These are phyloP conservation scores for Malus orientalis DNA, from an alignment of 306 rosid genomes.

Conservation along the genomic window DNA sequence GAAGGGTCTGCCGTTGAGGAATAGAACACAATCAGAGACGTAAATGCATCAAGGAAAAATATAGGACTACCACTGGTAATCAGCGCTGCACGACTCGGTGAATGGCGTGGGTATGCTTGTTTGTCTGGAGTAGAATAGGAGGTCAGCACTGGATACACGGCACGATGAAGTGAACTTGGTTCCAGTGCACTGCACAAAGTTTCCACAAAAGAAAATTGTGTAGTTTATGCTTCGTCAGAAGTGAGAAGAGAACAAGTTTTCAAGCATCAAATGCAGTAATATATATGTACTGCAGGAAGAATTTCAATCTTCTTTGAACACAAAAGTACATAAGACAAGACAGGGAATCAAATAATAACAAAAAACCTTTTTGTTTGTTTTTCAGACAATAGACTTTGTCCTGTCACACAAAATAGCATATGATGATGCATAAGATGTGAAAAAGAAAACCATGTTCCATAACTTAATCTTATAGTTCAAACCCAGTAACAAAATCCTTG, in stretches of 20 bases:
- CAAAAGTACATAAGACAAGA: neutral
- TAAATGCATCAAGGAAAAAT: slow-evolving; percentile 96
- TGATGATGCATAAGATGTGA: neutral
- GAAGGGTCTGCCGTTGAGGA: slow-evolving; percentile 81
- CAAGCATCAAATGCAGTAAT: neutral
- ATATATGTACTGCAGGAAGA: neutral
- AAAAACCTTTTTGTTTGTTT: neutral
- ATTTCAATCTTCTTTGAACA: neutral
- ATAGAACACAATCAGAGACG: slow-evolving; percentile 78
- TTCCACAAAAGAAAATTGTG: slow-evolving; percentile 12
- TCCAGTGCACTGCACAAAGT: slow-evolving; percentile 67
- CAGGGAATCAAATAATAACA: neutral
- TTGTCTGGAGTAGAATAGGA: slow-evolving; percentile 78
- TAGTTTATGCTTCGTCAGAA: neutral
- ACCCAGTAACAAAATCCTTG: neutral
- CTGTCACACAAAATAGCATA: neutral
- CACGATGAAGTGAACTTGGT: slow-evolving; percentile 84
- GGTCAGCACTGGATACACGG: slow-evolving; percentile 80
- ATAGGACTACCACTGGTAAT: slow-evolving; percentile 94
- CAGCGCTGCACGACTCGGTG: slow-evolving; percentile 87
- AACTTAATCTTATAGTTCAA: neutral
- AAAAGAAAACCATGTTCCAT: neutral
- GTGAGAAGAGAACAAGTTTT: neutral
- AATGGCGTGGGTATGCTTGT: slow-evolving; percentile 91
- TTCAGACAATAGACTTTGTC: neutral